Percentiles rank a stretch among this genome's conserved stretches.
Evolutionary conservation across 2,329 filamentous ascomycete genomes (phyloP).

Genomic region (Alternaria sp.): DNA sequence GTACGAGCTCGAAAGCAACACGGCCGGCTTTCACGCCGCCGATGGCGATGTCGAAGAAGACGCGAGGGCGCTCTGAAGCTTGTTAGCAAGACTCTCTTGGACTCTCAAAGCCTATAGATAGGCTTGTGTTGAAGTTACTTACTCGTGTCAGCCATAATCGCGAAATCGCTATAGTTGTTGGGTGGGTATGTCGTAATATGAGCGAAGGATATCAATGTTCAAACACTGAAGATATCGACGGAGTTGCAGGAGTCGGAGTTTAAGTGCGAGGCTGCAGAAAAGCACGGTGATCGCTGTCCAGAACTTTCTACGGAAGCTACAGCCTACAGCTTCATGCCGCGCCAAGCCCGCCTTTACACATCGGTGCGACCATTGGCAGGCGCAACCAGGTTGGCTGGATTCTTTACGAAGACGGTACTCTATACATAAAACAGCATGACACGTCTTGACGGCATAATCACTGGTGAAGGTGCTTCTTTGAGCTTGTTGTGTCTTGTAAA

Average conservation of each 20-base stretch:
- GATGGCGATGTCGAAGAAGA: constrained; percentile 93
- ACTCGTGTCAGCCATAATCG: constrained; percentile 37
- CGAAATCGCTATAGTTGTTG: constrained; percentile 6
- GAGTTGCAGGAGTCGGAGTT: neutral
- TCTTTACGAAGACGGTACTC: neutral
- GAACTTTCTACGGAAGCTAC: constrained; percentile 43
- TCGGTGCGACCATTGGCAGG: neutral
- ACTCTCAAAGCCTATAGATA: neutral
- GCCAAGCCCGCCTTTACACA: constrained; percentile 30
- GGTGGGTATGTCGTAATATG: neutral
- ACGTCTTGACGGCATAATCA: neutral
- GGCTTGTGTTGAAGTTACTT: constrained; percentile 9
- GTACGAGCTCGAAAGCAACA: constrained; percentile 82
- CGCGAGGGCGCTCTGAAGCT: constrained; percentile 69
- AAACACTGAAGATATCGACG: neutral
- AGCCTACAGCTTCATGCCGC: constrained; percentile 20
- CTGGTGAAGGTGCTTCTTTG: neutral
- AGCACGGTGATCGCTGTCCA: constrained; percentile 31
- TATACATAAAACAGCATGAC: neutral
- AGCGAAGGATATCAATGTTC: neutral
- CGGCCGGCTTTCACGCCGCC: constrained; percentile 76
- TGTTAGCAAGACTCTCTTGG: constrained; percentile 8
- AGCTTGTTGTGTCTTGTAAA: constrained; percentile 10
- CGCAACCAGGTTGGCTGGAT: neutral
- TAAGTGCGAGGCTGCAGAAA: constrained; percentile 28